A percentile compares a stretch with the other conserved stretches of the same genome.
These are phyloP conservation scores for Solanum bulbocastanum DNA, from an alignment of 257 asterid species.

Conservation along the genomic window DNA sequence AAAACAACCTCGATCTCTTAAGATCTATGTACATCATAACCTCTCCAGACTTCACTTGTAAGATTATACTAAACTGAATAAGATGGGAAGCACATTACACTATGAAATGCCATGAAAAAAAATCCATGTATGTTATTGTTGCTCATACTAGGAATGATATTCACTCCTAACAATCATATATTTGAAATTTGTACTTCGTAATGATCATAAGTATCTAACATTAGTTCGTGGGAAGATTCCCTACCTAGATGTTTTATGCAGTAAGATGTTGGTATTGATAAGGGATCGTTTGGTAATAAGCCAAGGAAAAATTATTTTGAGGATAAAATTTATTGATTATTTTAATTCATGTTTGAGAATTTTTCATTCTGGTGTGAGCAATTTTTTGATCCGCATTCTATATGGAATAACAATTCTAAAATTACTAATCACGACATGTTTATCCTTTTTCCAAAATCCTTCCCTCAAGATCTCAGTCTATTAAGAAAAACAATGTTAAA, in stretches of 20 bases:
- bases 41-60: not conserved
- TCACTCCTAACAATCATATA: not conserved
- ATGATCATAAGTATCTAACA: not conserved
- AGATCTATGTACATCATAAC: not conserved
- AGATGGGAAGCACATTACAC: not conserved
- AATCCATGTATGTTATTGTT: not conserved
- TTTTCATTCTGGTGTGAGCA: not conserved
- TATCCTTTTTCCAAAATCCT: not conserved
- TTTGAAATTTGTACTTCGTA: not conserved
- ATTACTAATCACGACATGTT: not conserved
- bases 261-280: not conserved
- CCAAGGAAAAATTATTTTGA: not conserved
- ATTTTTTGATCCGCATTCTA: no score
- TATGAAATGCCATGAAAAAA: not conserved
- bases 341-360: not conserved
- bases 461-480: not conserved
- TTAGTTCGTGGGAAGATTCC: not conserved
- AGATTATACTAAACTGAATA: not conserved
- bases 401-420: not conserved
- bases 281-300: not conserved
- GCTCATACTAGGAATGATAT: not conserved
- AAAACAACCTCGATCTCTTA: not conserved
- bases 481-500: not conserved
- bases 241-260: not conserved
- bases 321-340: not conserved